These are phyloP conservation scores for Chondrus crispus DNA, from an alignment of 23 red algal species.

Conservation along the genomic window DNA sequence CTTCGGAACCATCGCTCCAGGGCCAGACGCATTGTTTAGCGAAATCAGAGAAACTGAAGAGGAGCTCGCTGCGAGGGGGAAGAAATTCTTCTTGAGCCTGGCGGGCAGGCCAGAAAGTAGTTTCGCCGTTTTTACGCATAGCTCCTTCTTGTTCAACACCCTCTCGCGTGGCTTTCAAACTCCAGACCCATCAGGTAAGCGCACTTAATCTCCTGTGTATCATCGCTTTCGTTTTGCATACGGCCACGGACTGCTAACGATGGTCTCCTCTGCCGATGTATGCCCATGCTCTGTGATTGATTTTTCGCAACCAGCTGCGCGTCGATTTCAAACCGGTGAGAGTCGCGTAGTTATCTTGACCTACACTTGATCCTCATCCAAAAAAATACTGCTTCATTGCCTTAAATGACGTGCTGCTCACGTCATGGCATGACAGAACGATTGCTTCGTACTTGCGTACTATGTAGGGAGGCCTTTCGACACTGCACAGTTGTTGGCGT, in stretches of 20 bases:
- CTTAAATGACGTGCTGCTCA: too few relatives aligned
- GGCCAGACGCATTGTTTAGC: constrained; percentile 27
- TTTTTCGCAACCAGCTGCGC: constrained; percentile 22
- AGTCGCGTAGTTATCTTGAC: constrained; percentile 41
- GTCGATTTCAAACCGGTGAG: constrained; percentile 56
- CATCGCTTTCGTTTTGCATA: background rate
- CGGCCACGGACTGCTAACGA: background rate
- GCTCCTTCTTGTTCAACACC: constrained; percentile 64
- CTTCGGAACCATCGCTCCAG: constrained; percentile 33
- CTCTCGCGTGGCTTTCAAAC: constrained; percentile 21
- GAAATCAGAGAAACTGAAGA: constrained; percentile 44
- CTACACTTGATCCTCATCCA: constrained; percentile 7
- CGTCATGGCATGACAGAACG: too few relatives aligned
- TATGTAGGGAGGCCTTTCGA: background rate
- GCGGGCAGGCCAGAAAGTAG: constrained; percentile 40
- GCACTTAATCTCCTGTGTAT: background rate
- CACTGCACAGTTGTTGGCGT: background rate
- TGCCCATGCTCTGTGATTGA: background rate
- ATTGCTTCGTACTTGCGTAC: background rate
- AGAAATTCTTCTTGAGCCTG: constrained; percentile 33
- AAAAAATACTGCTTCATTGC: too few relatives aligned
- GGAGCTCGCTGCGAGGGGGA: constrained; percentile 36
- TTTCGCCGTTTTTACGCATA: constrained; percentile 49
- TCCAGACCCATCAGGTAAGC: constrained; percentile 46
- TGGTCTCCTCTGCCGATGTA: background rate